Conservation (phyloP, 164 flowering plant species). For the Macadamia tetraphylla region DNA sequence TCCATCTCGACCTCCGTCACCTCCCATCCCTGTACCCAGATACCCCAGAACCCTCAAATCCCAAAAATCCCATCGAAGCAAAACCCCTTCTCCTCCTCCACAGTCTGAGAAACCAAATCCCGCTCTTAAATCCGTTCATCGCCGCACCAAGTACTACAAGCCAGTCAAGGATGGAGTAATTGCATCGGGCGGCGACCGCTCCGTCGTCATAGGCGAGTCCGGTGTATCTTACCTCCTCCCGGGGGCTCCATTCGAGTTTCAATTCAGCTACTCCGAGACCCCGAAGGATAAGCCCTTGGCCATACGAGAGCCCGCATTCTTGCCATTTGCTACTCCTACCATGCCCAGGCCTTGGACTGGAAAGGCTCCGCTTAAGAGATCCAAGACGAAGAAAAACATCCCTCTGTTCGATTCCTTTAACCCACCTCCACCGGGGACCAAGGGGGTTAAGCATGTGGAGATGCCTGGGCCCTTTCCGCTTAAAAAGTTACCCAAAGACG, state of each 20-base stretch:
- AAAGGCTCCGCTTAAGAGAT: constrained; percentile 72
- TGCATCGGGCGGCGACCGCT: constrained; percentile 49
- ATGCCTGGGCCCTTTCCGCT: constrained; percentile 44
- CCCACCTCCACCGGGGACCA: constrained; percentile 29
- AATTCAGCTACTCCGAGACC: constrained; percentile 89
- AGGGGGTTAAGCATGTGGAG: constrained; percentile 44
- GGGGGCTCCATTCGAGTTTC: constrained; percentile 94
- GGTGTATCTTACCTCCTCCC: constrained; percentile 87
- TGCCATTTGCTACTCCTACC: constrained; percentile 90
- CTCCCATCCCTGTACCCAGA: constrained; percentile 42
- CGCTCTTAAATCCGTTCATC: constrained; percentile 58
- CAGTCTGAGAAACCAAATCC: constrained; percentile 26
- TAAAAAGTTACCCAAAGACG: constrained; percentile 39
- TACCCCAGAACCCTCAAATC: constrained; percentile 28
- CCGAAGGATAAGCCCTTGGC: constrained; percentile 82
- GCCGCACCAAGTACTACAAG: constrained; percentile 57
- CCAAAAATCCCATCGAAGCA: not conserved
- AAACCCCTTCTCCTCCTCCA: not conserved
- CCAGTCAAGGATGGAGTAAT: constrained; percentile 62
- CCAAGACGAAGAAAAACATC: constrained; percentile 36
- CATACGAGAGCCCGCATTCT: constrained; percentile 81
- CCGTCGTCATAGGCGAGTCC: constrained; percentile 66
- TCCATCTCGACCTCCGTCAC: constrained; percentile 16
- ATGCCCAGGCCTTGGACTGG: constrained; percentile 99
- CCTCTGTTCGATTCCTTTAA: constrained; percentile 55